phyloP scores from a whole-genome alignment of 2,329 filamentous ascomycete genomes.

The Calonectria ilicicola region DNA sequence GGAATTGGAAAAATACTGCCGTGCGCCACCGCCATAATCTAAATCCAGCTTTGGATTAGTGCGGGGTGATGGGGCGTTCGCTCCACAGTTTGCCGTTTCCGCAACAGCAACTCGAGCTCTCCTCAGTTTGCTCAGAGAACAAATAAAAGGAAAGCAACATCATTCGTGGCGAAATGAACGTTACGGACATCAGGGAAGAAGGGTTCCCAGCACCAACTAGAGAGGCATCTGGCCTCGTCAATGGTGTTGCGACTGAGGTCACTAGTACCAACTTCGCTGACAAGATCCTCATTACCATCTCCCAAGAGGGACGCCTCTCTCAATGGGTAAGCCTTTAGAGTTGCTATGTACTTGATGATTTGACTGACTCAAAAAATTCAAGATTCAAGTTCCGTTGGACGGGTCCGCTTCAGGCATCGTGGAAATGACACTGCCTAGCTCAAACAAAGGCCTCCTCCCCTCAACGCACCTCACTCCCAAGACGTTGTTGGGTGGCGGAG shows the following conservation, averaged over 20 bases:
- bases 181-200: conserved; percentile 57
- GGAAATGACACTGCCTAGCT: conserved; percentile 68
- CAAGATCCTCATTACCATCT: conserved; percentile 90
- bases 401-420: conserved; percentile 72
- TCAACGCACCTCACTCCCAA: conserved; percentile 86
- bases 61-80: conserved; percentile 43
- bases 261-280: conserved; percentile 83
- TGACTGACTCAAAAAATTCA: neutral
- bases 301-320: conserved; percentile 84
- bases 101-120: neutral
- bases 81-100: conserved; percentile 24
- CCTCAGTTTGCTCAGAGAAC: conserved; percentile 17
- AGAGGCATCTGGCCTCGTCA: conserved; percentile 70
- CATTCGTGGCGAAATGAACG: conserved; percentile 52
- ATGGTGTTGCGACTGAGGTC: conserved; percentile 78
- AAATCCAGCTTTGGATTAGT: conserved; percentile 47
- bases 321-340: conserved; percentile 79
- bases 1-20: conserved; percentile 50
- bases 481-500: conserved; percentile 87
- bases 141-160: conserved; percentile 21
- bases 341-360: no score
- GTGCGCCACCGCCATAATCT: conserved; percentile 49
- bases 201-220: conserved; percentile 77
- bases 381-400: conserved; percentile 86
- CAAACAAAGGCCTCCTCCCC: conserved; percentile 70